phyloP scores from a whole-genome alignment of 257 asterid genomes.

The Penstemon davidsonii region DNA sequence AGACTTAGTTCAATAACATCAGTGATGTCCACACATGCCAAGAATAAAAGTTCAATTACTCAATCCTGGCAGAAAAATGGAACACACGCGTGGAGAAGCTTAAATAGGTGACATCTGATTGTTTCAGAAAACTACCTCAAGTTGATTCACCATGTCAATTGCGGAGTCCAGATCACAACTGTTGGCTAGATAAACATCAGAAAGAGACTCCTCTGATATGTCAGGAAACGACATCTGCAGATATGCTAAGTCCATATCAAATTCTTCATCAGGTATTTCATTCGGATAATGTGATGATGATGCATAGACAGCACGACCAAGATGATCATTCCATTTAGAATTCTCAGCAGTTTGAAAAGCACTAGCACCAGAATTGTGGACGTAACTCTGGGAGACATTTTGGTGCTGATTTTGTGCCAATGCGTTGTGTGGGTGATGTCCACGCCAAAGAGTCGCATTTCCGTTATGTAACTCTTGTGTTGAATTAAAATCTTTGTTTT shows the following conservation, averaged over 20 bases:
- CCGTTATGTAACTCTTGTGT: conserved; percentile 34
- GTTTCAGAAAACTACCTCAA: conserved; percentile 49
- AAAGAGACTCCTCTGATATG: conserved; percentile 61
- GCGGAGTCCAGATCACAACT: conserved; percentile 56
- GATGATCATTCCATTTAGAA: conserved; percentile 38
- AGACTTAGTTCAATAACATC: not conserved
- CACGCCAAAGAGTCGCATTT: conserved; percentile 38
- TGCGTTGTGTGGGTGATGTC: conserved; percentile 37
- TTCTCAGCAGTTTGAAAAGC: conserved; percentile 29
- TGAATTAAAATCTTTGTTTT: conserved; percentile 31
- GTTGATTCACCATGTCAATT: conserved; percentile 69
- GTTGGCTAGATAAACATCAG: conserved; percentile 65
- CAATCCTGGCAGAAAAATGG: not conserved
- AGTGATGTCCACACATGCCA: not conserved
- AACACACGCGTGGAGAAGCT: not conserved
- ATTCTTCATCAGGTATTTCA: conserved; percentile 42
- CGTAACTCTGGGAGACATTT: conserved; percentile 32
- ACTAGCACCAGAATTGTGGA: conserved; percentile 27
- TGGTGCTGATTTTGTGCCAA: conserved; percentile 30
- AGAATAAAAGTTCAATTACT: not conserved
- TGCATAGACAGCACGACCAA: conserved; percentile 40
- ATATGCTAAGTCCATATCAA: conserved; percentile 56
- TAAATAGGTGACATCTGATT: conserved; percentile 5
- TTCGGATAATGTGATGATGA: conserved; percentile 46
- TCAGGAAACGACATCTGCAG: conserved; percentile 71